phyloP scores from a whole-genome alignment of 2,329 filamentous ascomycete genomes.

The Arthroderma sp. region DNA sequence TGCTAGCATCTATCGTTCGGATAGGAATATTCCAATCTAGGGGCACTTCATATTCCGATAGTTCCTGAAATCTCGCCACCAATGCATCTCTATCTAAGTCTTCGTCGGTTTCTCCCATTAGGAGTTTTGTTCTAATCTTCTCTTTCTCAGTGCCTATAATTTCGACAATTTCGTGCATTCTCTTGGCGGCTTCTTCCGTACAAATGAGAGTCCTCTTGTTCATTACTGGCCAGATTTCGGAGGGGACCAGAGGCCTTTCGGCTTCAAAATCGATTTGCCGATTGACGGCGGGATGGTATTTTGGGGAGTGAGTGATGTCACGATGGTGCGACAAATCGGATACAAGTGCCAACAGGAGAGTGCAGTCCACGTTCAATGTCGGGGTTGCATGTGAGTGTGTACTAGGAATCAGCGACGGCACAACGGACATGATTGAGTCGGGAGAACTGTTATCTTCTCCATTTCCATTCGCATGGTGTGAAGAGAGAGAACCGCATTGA shows the following conservation, averaged over 20 bases:
- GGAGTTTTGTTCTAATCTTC: slow-evolving; percentile 43
- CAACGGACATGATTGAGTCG: not conserved
- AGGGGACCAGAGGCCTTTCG: slow-evolving; percentile 46
- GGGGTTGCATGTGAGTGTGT: slow-evolving; percentile 30
- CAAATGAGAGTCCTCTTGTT: slow-evolving; percentile 46
- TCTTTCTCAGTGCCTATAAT: slow-evolving; percentile 51
- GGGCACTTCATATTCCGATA: slow-evolving; percentile 45
- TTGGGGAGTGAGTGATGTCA: slow-evolving; percentile 33
- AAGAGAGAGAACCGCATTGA: slow-evolving; percentile 19
- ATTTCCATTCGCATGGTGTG: not conserved
- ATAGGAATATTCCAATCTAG: slow-evolving; percentile 49
- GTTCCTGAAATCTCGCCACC: slow-evolving; percentile 25
- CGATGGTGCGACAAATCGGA: slow-evolving; percentile 57
- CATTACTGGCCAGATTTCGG: slow-evolving; percentile 51
- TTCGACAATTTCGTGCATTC: slow-evolving; percentile 54
- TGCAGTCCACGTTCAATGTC: slow-evolving; percentile 39
- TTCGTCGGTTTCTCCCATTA: slow-evolving; percentile 39
- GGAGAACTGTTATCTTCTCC: not conserved
- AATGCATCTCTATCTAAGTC: slow-evolving; percentile 20
- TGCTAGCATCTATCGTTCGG: slow-evolving; percentile 37
- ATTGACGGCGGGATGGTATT: slow-evolving; percentile 47
- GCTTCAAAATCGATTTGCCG: slow-evolving; percentile 54
- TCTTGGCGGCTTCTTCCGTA: slow-evolving; percentile 50
- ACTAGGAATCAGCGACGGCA: slow-evolving; percentile 24
- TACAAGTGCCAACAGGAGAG: slow-evolving; percentile 57